Conservation (phyloP, 768 basidiomycete species). For the Mycena vitilis region DNA sequence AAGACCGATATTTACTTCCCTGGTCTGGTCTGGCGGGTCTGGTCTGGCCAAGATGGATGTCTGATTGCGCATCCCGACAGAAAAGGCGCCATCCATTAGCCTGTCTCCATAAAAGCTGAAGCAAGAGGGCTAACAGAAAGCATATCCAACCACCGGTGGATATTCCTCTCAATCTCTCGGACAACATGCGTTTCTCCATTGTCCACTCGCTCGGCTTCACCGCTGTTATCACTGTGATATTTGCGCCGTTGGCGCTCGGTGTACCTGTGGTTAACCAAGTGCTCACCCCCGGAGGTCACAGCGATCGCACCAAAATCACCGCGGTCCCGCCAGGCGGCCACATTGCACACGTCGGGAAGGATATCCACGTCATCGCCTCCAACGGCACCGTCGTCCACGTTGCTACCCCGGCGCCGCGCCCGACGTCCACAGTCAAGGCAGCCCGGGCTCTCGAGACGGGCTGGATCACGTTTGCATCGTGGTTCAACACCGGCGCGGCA, state of each 20-base stretch:
- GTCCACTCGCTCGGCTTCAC: not conserved
- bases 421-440: not conserved
- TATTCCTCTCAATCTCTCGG: not conserved
- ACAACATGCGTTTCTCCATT: not conserved
- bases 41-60: no score
- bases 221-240: not conserved
- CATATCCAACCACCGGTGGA: no score
- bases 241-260: not conserved
- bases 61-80: no score
- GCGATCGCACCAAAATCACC: slow-evolving; percentile 28
- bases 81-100: no score
- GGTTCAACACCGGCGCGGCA: slow-evolving; percentile 35
- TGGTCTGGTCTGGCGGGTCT: no score
- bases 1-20: no score
- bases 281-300: slow-evolving; percentile 38
- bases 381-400: slow-evolving; percentile 12
- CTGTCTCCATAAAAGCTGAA: no score
- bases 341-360: slow-evolving; percentile 34
- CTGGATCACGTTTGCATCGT: slow-evolving; percentile 23
- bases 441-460: not conserved
- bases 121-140: no score
- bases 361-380: slow-evolving; percentile 28
- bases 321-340: slow-evolving; percentile 36
- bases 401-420: not conserved
- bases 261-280: not conserved